phyloP scores from a whole-genome alignment of 2,329 filamentous ascomycete species.

The Pezicula carpinea region DNA sequence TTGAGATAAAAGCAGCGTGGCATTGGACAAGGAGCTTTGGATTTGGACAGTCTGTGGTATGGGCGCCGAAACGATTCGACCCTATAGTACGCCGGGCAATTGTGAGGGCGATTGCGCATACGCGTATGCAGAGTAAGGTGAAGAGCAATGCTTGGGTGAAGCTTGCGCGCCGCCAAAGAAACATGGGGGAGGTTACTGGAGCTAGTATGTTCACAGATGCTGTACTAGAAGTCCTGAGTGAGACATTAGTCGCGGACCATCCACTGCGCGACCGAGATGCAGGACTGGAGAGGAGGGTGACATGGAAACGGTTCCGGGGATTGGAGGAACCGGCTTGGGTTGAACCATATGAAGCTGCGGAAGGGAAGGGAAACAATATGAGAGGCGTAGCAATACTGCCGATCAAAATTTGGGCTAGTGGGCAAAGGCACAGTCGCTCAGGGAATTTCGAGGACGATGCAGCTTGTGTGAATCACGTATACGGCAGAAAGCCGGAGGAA shows the following conservation, averaged over 20 bases:
- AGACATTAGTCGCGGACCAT: conserved; percentile 12
- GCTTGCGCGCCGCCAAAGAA: background rate
- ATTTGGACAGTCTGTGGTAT: conserved; percentile 14
- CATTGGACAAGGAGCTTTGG: conserved; percentile 15
- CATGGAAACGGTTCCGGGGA: conserved; percentile 19
- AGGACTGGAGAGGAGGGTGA: conserved; percentile 17
- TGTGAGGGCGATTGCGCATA: conserved; percentile 17
- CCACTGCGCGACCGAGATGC: conserved; percentile 17
- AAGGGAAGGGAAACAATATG: conserved; percentile 7
- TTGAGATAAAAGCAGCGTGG: conserved; percentile 7
- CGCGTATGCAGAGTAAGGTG: conserved; percentile 1
- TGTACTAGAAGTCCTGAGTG: conserved; percentile 14
- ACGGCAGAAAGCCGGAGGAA: conserved; percentile 1
- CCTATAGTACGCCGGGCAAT: conserved; percentile 17
- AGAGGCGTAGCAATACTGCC: conserved; percentile 16
- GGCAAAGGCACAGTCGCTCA: conserved; percentile 18
- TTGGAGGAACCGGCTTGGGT: conserved; percentile 15
- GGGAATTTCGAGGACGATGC: conserved; percentile 9
- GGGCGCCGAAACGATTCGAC: conserved; percentile 20
- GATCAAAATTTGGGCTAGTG: conserved; percentile 20
- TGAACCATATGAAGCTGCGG: conserved; percentile 6
- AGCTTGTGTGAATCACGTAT: conserved; percentile 19
- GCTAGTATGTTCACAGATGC: conserved; percentile 19
- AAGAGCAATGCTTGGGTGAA: conserved; percentile 1
- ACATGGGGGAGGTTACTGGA: conserved; percentile 14